Evolutionary conservation across 176 grass and related monocot genomes (phyloP).

Genomic region (Triticum timopheevii): DNA sequence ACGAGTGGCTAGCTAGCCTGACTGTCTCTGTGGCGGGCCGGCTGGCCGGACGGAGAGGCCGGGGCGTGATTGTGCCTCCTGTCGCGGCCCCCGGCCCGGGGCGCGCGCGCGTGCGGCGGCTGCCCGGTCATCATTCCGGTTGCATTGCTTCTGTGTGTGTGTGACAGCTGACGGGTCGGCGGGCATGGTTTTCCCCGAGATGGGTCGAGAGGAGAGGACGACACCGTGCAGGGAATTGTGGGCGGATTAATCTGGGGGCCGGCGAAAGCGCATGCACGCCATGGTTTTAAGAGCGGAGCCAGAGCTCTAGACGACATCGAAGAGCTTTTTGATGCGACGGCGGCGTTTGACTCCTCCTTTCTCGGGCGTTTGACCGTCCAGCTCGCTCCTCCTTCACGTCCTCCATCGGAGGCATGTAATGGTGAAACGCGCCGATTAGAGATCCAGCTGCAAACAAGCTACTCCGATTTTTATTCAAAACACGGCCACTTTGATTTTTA

Average conservation of each 20-base stretch:
- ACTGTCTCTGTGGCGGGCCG: background rate
- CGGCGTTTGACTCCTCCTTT: slow-evolving; percentile 17
- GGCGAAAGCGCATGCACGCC: background rate
- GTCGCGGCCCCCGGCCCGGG: background rate
- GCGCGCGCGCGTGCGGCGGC: slow-evolving; percentile 38
- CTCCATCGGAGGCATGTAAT: background rate
- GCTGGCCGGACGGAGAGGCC: background rate
- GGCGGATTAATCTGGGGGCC: slow-evolving; percentile 24
- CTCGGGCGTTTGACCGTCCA: background rate
- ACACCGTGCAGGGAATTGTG: slow-evolving; percentile 12
- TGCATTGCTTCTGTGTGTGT: background rate
- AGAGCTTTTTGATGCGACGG: slow-evolving; percentile 32
- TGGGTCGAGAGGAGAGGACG: background rate
- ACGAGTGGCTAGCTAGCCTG: background rate
- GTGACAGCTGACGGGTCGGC: background rate
- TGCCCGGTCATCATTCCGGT: background rate
- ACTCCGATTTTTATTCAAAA: no score
- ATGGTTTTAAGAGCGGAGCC: background rate
- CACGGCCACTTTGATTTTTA: no score
- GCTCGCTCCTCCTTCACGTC: background rate
- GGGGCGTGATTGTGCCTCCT: slow-evolving; percentile 1
- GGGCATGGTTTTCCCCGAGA: background rate
- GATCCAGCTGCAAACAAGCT: background rate
- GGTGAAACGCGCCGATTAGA: background rate
- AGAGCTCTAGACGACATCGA: slow-evolving; percentile 22